Conservation (phyloP, 1,284 basidiomycete species). For the Boletus calvinii region DNA sequence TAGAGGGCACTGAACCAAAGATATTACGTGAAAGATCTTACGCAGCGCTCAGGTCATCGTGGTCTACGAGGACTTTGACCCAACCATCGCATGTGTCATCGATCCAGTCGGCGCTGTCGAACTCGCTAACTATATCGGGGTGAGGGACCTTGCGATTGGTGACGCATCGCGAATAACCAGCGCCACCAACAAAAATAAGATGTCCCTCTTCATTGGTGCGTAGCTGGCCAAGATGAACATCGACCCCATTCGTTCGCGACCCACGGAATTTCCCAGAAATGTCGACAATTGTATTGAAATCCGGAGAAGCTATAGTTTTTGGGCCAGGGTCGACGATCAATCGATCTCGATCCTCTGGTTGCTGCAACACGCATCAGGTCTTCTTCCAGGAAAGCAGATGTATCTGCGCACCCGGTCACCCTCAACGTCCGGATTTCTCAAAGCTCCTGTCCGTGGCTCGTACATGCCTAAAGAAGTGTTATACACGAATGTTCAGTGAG, state of each 20-base stretch:
- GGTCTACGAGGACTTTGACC: not conserved
- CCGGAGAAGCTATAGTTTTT: not conserved
- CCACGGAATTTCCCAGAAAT: not conserved
- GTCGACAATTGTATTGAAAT: not conserved
- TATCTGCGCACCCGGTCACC: not conserved
- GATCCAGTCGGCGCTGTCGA: not conserved
- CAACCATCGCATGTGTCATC: not conserved
- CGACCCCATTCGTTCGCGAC: not conserved
- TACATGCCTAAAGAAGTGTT: not conserved
- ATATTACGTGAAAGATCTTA: not conserved
- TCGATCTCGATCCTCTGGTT: not conserved
- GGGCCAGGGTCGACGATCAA: not conserved
- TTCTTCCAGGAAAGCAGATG: not conserved
- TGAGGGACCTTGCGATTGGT: not conserved
- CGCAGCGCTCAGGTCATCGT: not conserved
- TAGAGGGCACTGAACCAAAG: not conserved
- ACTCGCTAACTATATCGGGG: not conserved
- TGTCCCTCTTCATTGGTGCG: not conserved
- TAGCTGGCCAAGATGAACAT: not conserved
- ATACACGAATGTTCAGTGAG: not conserved
- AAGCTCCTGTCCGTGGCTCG: not conserved
- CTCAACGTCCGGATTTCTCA: not conserved
- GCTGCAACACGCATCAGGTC: not conserved
- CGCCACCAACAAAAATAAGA: not conserved
- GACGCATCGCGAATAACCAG: not conserved